These are phyloP conservation scores for Abortiporus biennis DNA, from an alignment of 1,284 basidiomycete genomes.

Conservation along the genomic window DNA sequence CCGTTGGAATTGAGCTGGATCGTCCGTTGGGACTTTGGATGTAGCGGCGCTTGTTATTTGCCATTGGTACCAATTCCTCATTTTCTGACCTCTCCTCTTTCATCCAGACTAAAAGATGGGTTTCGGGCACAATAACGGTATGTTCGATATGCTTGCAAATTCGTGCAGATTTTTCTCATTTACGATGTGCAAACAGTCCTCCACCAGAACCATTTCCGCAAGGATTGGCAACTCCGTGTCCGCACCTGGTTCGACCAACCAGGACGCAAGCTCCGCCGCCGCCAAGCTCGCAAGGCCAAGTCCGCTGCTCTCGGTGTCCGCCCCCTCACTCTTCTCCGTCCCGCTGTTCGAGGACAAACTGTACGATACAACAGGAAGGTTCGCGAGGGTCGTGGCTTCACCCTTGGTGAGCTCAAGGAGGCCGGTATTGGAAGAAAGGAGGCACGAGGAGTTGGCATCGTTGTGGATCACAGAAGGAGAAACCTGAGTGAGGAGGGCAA, in stretches of 20 bases:
- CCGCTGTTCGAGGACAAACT: slow-evolving; percentile 95
- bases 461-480: slow-evolving; percentile 96
- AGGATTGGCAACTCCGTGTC: slow-evolving; percentile 96
- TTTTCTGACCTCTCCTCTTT: slow-evolving; percentile 5
- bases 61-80: too few species aligned
- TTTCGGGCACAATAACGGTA: slow-evolving; percentile 80
- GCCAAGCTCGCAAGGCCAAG: slow-evolving; percentile 90
- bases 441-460: slow-evolving; percentile 90
- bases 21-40: slow-evolving; percentile 21
- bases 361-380: slow-evolving; percentile 99
- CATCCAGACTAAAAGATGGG: slow-evolving; percentile 47
- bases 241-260: slow-evolving; percentile 99
- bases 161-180: slow-evolving; percentile 8
- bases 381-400: slow-evolving; percentile 97
- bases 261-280: slow-evolving; percentile 95
- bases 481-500: slow-evolving; percentile 98
- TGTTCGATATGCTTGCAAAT: slow-evolving; percentile 21
- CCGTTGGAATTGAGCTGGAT: slow-evolving; percentile 27
- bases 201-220: slow-evolving; percentile 95
- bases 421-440: slow-evolving; percentile 95
- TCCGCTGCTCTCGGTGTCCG: slow-evolving; percentile 90
- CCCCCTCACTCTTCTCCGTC: slow-evolving; percentile 89
- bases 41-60: slow-evolving; percentile 17
- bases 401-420: slow-evolving; percentile 89
- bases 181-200: slow-evolving; percentile 49